These are phyloP conservation scores for Botrytis paeoniae DNA, from an alignment of 2,329 filamentous ascomycete genomes.

Conservation along the genomic window DNA sequence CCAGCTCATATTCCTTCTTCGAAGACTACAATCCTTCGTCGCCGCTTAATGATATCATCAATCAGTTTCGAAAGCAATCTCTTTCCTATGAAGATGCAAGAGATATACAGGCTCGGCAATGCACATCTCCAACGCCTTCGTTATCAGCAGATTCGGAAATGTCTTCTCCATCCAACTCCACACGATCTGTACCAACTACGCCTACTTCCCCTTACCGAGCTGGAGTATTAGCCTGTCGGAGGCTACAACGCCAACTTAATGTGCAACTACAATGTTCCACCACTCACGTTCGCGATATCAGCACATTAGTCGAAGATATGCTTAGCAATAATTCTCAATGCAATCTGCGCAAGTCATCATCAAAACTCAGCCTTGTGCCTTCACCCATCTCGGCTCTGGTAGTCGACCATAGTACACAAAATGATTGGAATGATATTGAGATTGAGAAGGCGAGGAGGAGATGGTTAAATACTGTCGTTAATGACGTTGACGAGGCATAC, in stretches of 20 bases:
- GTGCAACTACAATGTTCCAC: conserved; percentile 22
- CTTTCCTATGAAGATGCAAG: conserved; percentile 2
- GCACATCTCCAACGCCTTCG: conserved; percentile 17
- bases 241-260: conserved; percentile 24
- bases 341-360: conserved; percentile 5
- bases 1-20: conserved; percentile 3
- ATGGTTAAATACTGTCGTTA: conserved; percentile 11
- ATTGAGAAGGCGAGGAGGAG: not conserved
- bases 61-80: conserved; percentile 6
- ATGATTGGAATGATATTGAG: not conserved
- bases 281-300: conserved; percentile 23
- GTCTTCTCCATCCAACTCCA: conserved; percentile 1
- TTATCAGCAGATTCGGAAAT: conserved; percentile 11
- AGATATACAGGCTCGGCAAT: not conserved
- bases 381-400: not conserved
- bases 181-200: conserved; percentile 14
- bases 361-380: not conserved
- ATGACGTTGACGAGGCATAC: conserved; percentile 13
- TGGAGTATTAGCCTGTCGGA: conserved; percentile 15
- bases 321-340: conserved; percentile 22
- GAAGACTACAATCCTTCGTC: not conserved
- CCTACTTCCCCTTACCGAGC: conserved; percentile 1
- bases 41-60: conserved; percentile 10
- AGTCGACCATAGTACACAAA: not conserved
- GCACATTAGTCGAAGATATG: conserved; percentile 24